A percentile compares a stretch with the other conserved stretches of the same genome.
Conservation (phyloP, 805 yeast genomes). For the Candida easanensis region DNA sequence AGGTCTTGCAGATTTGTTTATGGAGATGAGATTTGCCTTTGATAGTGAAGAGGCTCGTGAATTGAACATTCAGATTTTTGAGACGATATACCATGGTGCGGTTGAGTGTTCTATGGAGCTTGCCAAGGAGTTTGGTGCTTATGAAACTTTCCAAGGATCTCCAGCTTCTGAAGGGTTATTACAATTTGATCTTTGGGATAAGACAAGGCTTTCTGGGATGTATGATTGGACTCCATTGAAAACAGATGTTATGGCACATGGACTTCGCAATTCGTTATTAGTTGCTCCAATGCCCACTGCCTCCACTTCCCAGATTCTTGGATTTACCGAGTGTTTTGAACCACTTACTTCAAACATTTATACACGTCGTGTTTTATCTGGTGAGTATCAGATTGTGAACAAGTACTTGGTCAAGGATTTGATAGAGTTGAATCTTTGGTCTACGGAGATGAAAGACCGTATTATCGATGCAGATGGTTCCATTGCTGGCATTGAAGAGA, state of each 20-base stretch:
- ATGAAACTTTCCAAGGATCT: conserved; percentile 75
- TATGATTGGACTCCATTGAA: conserved; percentile 87
- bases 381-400: conserved; percentile 92
- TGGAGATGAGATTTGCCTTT: conserved; percentile 75
- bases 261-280: conserved; percentile 81
- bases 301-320: conserved; percentile 92
- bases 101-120: conserved; percentile 82
- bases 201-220: conserved; percentile 39
- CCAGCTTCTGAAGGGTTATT: conserved; percentile 83
- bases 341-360: conserved; percentile 93
- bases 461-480: conserved; percentile 82
- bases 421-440: conserved; percentile 82
- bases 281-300: conserved; percentile 99
- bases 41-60: conserved; percentile 73
- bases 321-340: conserved; percentile 93
- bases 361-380: conserved; percentile 86
- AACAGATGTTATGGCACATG: conserved; percentile 53
- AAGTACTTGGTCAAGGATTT: conserved; percentile 81
- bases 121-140: conserved; percentile 67
- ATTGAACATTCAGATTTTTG: conserved; percentile 81
- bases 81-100: conserved; percentile 93
- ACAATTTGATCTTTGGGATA: conserved; percentile 57
- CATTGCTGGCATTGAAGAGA: conserved; percentile 66
- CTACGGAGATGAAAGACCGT: conserved; percentile 69
- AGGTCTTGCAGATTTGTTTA: conserved; percentile 88